Percentiles rank a stretch among this genome's conserved stretches.
Evolutionary conservation across 2,329 filamentous ascomycete species (phyloP).

Genomic region (Diplocarpon mali): DNA sequence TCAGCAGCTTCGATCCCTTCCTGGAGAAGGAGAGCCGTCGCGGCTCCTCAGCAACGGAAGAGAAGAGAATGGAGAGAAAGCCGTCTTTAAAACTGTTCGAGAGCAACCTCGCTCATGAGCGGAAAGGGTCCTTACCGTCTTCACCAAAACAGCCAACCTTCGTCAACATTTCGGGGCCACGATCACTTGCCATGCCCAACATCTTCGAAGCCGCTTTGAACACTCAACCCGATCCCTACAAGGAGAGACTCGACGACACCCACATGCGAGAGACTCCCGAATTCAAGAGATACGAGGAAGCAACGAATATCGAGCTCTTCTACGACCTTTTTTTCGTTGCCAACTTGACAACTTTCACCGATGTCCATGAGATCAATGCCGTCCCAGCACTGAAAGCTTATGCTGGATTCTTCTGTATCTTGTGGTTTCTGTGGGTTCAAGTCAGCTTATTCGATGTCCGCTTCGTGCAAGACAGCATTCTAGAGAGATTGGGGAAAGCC

Average conservation of each 20-base stretch:
- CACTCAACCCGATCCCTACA: not conserved
- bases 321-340: conserved; percentile 51
- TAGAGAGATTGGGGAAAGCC: conserved; percentile 42
- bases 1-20: no score
- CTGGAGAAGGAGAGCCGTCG: no score
- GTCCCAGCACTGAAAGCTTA: conserved; percentile 34
- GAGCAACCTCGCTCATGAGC: not conserved
- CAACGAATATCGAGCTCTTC: conserved; percentile 33
- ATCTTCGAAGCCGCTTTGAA: not conserved
- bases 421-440: conserved; percentile 50
- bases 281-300: conserved; percentile 15
- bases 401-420: conserved; percentile 39
- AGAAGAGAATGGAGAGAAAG: no score
- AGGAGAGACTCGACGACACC: not conserved
- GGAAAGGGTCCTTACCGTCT: not conserved
- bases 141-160: not conserved
- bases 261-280: conserved; percentile 5
- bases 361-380: conserved; percentile 43
- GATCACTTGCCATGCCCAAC: not conserved
- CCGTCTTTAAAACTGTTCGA: not conserved
- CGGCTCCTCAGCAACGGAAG: no score
- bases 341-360: conserved; percentile 46
- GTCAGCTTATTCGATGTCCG: conserved; percentile 47
- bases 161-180: not conserved
- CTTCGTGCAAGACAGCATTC: conserved; percentile 43